A percentile compares a stretch with the other conserved stretches of the same genome.
Evolutionary conservation across 2,329 filamentous ascomycete genomes (phyloP).

Genomic region (Fusarium sp.): DNA sequence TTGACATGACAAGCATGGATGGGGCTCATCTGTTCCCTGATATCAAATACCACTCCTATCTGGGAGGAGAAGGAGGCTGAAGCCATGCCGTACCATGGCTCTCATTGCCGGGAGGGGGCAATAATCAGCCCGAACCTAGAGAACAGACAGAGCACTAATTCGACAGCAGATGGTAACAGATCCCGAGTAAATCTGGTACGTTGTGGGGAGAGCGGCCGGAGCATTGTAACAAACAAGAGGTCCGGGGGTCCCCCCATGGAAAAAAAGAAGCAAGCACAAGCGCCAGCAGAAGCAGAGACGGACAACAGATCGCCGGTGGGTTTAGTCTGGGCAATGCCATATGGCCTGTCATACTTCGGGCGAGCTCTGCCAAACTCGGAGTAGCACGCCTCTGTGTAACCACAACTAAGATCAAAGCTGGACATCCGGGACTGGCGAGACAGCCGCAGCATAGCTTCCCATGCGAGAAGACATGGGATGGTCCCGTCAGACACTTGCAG

Average conservation of each 20-base stretch:
- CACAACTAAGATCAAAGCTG: constrained; percentile 25
- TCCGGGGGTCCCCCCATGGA: constrained; percentile 5
- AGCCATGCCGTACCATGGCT: constrained; percentile 7
- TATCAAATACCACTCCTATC: constrained; percentile 23
- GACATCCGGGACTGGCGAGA: constrained; percentile 22
- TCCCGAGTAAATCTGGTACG: constrained; percentile 8
- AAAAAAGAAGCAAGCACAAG: constrained; percentile 6
- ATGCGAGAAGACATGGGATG: constrained; percentile 1
- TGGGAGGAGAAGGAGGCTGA: constrained; percentile 16
- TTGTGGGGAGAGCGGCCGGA: constrained; percentile 9
- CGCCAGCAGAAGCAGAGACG: constrained; percentile 3
- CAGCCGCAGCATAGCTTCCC: constrained; percentile 23
- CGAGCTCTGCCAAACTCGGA: constrained; percentile 34
- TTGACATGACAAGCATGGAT: constrained; percentile 20
- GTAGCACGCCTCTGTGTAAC: constrained; percentile 43
- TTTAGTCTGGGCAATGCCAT: constrained; percentile 24
- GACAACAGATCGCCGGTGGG: constrained; percentile 32
- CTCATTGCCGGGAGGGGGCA: constrained; percentile 2
- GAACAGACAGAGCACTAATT: constrained; percentile 3
- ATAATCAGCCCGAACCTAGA: constrained; percentile 2
- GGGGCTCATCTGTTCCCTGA: constrained; percentile 13
- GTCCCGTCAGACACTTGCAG: background rate
- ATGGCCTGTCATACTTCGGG: constrained; percentile 26
- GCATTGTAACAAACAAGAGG: constrained; percentile 20
- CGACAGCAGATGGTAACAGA: constrained; percentile 5